Conservation (phyloP, 176 grass and related monocot species). For the Zoysia pacifica region DNA sequence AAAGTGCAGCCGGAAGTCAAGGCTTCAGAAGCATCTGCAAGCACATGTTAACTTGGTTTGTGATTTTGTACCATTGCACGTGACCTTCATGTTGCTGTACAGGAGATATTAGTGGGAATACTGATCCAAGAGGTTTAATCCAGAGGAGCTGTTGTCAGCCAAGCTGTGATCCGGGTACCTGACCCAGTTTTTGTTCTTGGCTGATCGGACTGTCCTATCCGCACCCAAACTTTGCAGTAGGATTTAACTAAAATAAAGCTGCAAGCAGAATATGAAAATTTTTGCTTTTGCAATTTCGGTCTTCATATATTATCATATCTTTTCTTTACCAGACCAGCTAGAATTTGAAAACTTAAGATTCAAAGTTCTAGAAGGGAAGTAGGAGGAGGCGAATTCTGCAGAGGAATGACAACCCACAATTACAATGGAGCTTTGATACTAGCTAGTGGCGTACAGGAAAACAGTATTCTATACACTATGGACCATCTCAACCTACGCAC, state of each 20-base stretch:
- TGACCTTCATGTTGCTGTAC: not conserved
- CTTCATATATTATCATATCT: not conserved
- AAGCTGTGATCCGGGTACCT: not conserved
- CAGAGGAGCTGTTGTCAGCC: not conserved
- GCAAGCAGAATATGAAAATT: not conserved
- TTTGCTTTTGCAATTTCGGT: not conserved
- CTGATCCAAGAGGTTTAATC: not conserved
- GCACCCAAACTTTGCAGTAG: not conserved
- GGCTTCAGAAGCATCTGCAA: not conserved
- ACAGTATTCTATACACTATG: conserved; percentile 11
- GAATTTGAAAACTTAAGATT: not conserved
- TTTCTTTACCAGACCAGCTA: not conserved
- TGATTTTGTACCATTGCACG: not conserved
- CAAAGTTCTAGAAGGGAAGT: not conserved
- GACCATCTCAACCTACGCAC: not conserved
- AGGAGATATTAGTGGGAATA: not conserved
- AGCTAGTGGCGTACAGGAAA: conserved; percentile 9
- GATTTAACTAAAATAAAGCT: not conserved
- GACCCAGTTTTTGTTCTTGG: not conserved
- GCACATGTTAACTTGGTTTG: not conserved
- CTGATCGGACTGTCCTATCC: not conserved
- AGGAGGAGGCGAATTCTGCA: conserved; percentile 19
- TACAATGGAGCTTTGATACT: not conserved
- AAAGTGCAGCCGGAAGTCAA: not conserved
- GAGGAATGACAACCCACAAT: not conserved